phyloP scores from a whole-genome alignment of 192 early-diverging fungal genomes.

The Umbelopsis sp. region DNA sequence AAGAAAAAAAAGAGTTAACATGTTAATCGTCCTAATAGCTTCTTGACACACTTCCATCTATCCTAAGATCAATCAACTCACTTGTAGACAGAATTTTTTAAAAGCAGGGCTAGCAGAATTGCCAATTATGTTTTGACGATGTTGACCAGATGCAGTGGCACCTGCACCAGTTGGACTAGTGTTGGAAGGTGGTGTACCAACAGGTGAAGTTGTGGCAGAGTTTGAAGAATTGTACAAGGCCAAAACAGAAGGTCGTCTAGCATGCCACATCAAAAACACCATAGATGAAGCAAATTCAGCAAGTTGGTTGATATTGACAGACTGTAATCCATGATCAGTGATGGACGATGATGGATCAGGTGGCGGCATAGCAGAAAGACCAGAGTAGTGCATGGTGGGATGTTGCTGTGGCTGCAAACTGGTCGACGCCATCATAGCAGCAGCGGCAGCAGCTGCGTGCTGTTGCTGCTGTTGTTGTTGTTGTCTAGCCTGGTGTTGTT shows the following conservation, averaged over 20 bases:
- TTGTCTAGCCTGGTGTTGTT: conserved; percentile 27
- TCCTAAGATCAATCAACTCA: conserved; percentile 26
- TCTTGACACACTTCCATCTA: neutral
- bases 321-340: neutral
- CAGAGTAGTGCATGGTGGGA: conserved; percentile 6
- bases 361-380: conserved; percentile 14
- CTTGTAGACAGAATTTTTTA: conserved; percentile 43
- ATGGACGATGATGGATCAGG: conserved; percentile 2
- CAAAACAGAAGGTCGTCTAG: conserved; percentile 40
- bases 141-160: conserved; percentile 18
- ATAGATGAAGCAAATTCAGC: conserved; percentile 61
- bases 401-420: neutral
- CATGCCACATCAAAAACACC: conserved; percentile 56
- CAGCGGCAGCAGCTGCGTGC: conserved; percentile 9
- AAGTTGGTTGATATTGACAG: conserved; percentile 38
- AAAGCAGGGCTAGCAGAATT: conserved; percentile 31
- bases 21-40: conserved; percentile 21
- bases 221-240: conserved; percentile 29
- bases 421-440: conserved; percentile 27
- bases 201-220: conserved; percentile 13
- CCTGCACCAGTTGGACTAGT: conserved; percentile 29
- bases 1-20: conserved; percentile 31
- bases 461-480: conserved; percentile 25
- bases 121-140: conserved; percentile 33
- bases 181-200: conserved; percentile 29